Evolutionary conservation across 805 yeast genomes (phyloP), one percentile per base, ranked within the genome.

Genomic region (Candida bentonensis): DNA sequence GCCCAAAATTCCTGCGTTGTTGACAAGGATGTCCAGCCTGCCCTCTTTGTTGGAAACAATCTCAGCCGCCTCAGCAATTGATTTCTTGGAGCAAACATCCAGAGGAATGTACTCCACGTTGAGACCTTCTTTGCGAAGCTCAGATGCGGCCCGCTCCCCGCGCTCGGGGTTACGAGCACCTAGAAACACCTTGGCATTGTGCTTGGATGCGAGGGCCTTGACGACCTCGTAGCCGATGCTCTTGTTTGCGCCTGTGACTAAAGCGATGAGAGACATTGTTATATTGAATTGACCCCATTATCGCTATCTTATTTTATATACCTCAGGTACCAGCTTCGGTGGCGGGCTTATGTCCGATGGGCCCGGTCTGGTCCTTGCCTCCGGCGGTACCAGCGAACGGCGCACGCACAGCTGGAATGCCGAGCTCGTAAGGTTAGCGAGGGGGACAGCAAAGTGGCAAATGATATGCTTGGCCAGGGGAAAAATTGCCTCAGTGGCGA

Each of bases 1-100:
- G 17, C 40, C 50, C 4, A 28, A 5, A 13, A 49, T 45, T 9
- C 63, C 65, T 1, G 64, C 64, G 47, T 61, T 61, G 48, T 60
- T 61, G 49, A 61, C 45, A 22, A 61, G 47, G 17, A 61, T 52
- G 42, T 61, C 62, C 23, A 61, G 44, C 36, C 36, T 21, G 23
- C 39, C 42, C 22, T 28, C 23, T 21, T 25, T 25, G 17, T 33
- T 7, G 21, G 23, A 15, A 33, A 44, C 23, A 3, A 23, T 15
- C 22, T 20, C 20, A 17, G 30, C 47, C n/a, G 40, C 33, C 3
- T 23, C 21, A 21, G 23, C 42, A 23, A 44, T 41, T 3, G 26
- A 20, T 21, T 23, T 21, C 9, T 28, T 13, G 34, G 22, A 20
- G n/a, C 41, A 4, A 17, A 44, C 44, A 34, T 44, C 47, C 23